These are phyloP conservation scores for Myrica gale DNA, from an alignment of 306 rosid genomes.

Conservation along the genomic window DNA sequence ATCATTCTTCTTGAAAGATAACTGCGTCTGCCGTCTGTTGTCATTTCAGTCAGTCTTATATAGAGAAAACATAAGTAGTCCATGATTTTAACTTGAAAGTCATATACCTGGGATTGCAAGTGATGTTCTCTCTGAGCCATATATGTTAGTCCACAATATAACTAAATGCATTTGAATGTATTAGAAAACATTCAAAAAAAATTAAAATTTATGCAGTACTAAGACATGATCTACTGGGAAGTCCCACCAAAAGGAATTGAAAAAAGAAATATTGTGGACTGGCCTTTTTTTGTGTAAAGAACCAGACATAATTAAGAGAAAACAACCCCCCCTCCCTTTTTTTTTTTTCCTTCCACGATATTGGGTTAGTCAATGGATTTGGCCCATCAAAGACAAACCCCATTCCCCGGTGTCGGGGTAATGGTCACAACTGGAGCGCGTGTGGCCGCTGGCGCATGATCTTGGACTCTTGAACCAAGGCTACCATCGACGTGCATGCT, in stretches of 20 bases:
- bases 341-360: slow-evolving; percentile 35
- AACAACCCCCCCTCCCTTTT: slow-evolving; percentile 12
- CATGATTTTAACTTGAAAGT: not conserved
- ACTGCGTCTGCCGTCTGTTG: too few species aligned
- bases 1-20: too few species aligned
- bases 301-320: slow-evolving; percentile 31
- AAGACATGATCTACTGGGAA: slow-evolving; percentile 34
- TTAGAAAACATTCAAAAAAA: slow-evolving; percentile 5
- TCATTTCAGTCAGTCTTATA: not conserved
- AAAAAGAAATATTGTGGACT: slow-evolving; percentile 34
- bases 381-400: slow-evolving; percentile 37
- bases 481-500: slow-evolving; percentile 3
- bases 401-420: slow-evolving; percentile 38
- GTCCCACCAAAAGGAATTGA: slow-evolving; percentile 43
- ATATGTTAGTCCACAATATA: too few species aligned
- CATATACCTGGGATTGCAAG: slow-evolving; percentile 3
- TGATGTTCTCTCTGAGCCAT: not conserved
- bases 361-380: slow-evolving; percentile 38
- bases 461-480: slow-evolving; percentile 22
- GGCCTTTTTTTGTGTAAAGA: slow-evolving; percentile 43
- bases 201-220: slow-evolving; percentile 9
- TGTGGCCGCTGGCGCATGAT: slow-evolving; percentile 36
- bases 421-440: slow-evolving; percentile 24
- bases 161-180: not conserved
- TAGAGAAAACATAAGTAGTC: not conserved